Evolutionary conservation across 495 filamentous ascomycete species (phyloP).

Genomic region (Trichoderma asperelloides): DNA sequence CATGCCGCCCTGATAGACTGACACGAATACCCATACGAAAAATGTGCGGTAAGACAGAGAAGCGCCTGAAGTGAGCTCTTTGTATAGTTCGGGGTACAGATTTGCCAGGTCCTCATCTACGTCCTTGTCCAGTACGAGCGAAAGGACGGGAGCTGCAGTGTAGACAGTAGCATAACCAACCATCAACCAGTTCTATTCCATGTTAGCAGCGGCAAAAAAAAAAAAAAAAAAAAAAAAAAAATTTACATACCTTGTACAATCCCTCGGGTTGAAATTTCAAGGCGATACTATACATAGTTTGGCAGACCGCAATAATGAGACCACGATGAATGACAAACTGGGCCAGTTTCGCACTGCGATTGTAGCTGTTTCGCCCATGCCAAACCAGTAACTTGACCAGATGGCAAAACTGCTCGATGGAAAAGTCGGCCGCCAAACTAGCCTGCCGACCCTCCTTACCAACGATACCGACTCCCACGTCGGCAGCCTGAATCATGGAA

Average conservation of each 20-base stretch:
- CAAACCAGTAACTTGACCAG: conserved; percentile 96
- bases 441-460: conserved; percentile 97
- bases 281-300: conserved; percentile 95
- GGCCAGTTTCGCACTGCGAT: conserved; percentile 86
- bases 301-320: conserved; percentile 86
- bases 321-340: conserved; percentile 99
- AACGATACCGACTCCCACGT: conserved; percentile 95
- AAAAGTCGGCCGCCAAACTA: conserved; percentile 90
- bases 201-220: conserved; percentile 16
- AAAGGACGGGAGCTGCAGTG: conserved; percentile 90
- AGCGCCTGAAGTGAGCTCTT: conserved; percentile 77
- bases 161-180: conserved; percentile 97
- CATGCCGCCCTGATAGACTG: conserved; percentile 87
- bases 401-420: conserved; percentile 87
- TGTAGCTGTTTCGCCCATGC: conserved; percentile 97
- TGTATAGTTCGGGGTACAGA: conserved; percentile 95
- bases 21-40: conserved; percentile 93
- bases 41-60: conserved; percentile 88
- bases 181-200: conserved; percentile 73
- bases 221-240: background rate
- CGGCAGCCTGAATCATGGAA: conserved; percentile 97
- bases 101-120: conserved; percentile 89
- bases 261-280: conserved; percentile 85
- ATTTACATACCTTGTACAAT: conserved; percentile 57
- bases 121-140: conserved; percentile 90